Base-by-base conservation (phyloP, 805 yeast genomes). In the Monosporozyma unispora region DNA sequence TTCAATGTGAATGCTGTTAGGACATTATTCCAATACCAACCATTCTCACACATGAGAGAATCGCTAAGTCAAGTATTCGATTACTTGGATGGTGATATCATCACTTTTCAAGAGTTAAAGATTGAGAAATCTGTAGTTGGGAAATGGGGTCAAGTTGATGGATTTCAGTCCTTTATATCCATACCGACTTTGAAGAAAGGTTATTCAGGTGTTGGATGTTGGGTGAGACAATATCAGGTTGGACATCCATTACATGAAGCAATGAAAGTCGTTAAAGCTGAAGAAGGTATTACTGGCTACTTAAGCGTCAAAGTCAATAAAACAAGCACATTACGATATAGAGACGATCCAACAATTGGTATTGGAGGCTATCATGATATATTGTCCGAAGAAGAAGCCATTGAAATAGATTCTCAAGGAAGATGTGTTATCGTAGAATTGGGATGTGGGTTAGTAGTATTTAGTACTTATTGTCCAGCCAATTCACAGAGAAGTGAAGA, bases 201-300 rank as follows among this genome's bases (percentile, higher is more conserved):
- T 0, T 93, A 93, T 63, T 79, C 91, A 49, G 99, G 99, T 0
- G 97, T 91, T 1, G 95, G 90, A 0, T 77, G 91, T 2, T 91
- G 87, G 67, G 74, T 87, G 2, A 69, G 89, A 44, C 65, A 70
- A 2, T 79, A 83, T 1, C 57, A 60, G 1, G 67, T 65, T 0
- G 65, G 63, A 10, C 85, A 82, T 23, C 64, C 76, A 0, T 60
- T 64, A 0, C 43, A 54, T 21, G 60, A 62, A 18, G 62, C 73
- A 2, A 61, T 89, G 23, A 67, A 73, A 2, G 87, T 88, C 0
- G 46, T 76, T 2, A 79, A 77, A 54, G 96, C 90, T 0, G 98
- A 93, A 61, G 96, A 91, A 64, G 99, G 99, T 0, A 70, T 93
- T 7, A 84, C 96, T 0, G 99, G 98, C 0, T 67, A 70, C 1